Conservation (phyloP, 345 rosid species). For the Populus tremula region DNA sequence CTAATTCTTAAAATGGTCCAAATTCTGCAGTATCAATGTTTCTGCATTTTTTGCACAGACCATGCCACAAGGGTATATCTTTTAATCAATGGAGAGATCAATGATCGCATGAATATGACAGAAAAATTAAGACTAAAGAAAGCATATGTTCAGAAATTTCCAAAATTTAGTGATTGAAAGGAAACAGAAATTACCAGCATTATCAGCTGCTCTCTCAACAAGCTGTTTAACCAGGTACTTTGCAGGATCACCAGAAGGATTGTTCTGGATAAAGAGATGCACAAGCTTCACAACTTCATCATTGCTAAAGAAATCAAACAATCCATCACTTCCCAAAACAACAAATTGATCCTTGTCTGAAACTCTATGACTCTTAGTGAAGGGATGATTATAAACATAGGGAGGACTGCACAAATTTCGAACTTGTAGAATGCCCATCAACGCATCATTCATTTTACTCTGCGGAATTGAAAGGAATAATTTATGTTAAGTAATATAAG, state of each 20-base stretch:
- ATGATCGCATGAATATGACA: too few species aligned
- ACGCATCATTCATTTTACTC: slow-evolving; percentile 1
- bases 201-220: not conserved
- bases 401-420: slow-evolving; percentile 7
- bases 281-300: slow-evolving; percentile 3
- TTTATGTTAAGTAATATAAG: not conserved
- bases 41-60: too few species aligned
- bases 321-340: not conserved
- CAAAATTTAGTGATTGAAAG: not conserved
- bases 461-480: not conserved
- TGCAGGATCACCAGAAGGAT: slow-evolving; percentile 6
- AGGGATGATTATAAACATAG: not conserved
- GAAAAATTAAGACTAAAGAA: too few species aligned
- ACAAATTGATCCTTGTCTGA: slow-evolving; percentile 2
- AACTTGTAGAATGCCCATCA: slow-evolving; percentile 3
- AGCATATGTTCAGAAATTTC: too few species aligned
- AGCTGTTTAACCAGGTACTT: slow-evolving; percentile 5
- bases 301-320: slow-evolving; percentile 1
- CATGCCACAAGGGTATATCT: too few species aligned
- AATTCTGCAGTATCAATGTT: too few species aligned
- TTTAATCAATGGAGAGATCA: too few species aligned
- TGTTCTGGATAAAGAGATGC: slow-evolving; percentile 1
- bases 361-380: not conserved
- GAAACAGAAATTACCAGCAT: not conserved
- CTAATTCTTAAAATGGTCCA: too few species aligned